A percentile compares a stretch with the other conserved stretches of the same genome.
phyloP scores from a whole-genome alignment of 352 stramenopile genomes.

The Elongisporangium undulatum region DNA sequence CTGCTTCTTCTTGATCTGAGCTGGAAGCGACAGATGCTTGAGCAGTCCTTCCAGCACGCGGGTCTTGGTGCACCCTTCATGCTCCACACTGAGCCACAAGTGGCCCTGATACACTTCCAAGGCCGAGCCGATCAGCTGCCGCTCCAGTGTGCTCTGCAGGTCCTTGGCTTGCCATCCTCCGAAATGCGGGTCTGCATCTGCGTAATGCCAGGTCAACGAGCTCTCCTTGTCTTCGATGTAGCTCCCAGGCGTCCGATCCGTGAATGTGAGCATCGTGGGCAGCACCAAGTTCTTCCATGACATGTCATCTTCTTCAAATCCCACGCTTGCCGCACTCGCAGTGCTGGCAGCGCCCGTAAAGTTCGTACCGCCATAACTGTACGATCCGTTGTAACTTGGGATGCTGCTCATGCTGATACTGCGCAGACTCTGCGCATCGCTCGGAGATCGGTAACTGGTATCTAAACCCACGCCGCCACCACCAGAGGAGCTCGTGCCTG shows the following conservation, averaged over 20 bases:
- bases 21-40: slow-evolving; percentile 60
- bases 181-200: slow-evolving; percentile 81
- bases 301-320: slow-evolving; percentile 48
- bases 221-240: slow-evolving; percentile 86
- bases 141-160: slow-evolving; percentile 87
- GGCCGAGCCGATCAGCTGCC: slow-evolving; percentile 75
- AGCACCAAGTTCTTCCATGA: slow-evolving; percentile 82
- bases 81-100: slow-evolving; percentile 76
- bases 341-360: slow-evolving; percentile 5
- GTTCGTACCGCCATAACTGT: slow-evolving; percentile 20
- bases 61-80: slow-evolving; percentile 76
- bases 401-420: slow-evolving; percentile 46
- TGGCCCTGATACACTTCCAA: slow-evolving; percentile 87
- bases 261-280: slow-evolving; percentile 75
- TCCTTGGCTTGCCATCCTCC: slow-evolving; percentile 87
- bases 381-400: slow-evolving; percentile 19
- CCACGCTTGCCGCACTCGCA: slow-evolving; percentile 13
- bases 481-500: slow-evolving; percentile 17
- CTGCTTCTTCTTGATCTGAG: slow-evolving; percentile 65
- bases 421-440: slow-evolving; percentile 20
- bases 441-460: slow-evolving; percentile 23
- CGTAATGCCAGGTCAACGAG: slow-evolving; percentile 87
- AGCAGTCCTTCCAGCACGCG: slow-evolving; percentile 72
- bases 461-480: slow-evolving; percentile 22
- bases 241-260: slow-evolving; percentile 66